Conservation (phyloP, 805 yeast genomes). For the Wickerhamomyces xylosicus region DNA sequence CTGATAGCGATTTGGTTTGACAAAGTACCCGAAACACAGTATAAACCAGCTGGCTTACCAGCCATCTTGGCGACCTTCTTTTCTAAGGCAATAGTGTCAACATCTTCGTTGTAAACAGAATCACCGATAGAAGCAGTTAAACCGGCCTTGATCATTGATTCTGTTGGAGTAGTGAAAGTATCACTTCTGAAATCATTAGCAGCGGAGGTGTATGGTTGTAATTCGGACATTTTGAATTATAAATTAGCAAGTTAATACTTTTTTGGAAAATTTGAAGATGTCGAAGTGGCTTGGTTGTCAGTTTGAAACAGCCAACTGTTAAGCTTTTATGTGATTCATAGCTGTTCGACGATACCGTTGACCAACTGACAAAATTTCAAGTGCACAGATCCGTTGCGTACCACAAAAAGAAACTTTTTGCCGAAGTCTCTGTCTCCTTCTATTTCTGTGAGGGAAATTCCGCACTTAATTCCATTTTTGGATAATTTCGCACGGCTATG, state of each 20-base stretch:
- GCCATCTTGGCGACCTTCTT: slow-evolving; percentile 52
- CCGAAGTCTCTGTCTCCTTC: not conserved
- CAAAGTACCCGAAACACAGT: slow-evolving; percentile 83
- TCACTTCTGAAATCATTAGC: slow-evolving; percentile 61
- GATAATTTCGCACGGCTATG: no score
- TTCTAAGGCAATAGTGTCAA: slow-evolving; percentile 57
- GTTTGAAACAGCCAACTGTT: not conserved
- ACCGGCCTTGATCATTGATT: slow-evolving; percentile 58
- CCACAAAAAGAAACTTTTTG: not conserved
- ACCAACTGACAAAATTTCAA: not conserved
- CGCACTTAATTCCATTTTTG: not conserved
- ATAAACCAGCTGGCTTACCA: slow-evolving; percentile 76
- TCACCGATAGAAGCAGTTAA: slow-evolving; percentile 63
- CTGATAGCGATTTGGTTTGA: slow-evolving; percentile 86
- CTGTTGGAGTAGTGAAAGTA: slow-evolving; percentile 85
- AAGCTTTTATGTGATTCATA: no score
- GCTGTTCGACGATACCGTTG: not conserved
- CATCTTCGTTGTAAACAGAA: slow-evolving; percentile 79
- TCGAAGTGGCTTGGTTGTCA: no score
- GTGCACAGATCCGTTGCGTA: no score
- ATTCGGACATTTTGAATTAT: slow-evolving; percentile 4
- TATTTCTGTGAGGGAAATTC: no score
- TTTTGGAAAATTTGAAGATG: no score
- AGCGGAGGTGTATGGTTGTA: slow-evolving; percentile 52
- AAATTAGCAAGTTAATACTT: not conserved